These are phyloP conservation scores for Cercospora janseana DNA, from an alignment of 2,329 filamentous ascomycete species.

Conservation along the genomic window DNA sequence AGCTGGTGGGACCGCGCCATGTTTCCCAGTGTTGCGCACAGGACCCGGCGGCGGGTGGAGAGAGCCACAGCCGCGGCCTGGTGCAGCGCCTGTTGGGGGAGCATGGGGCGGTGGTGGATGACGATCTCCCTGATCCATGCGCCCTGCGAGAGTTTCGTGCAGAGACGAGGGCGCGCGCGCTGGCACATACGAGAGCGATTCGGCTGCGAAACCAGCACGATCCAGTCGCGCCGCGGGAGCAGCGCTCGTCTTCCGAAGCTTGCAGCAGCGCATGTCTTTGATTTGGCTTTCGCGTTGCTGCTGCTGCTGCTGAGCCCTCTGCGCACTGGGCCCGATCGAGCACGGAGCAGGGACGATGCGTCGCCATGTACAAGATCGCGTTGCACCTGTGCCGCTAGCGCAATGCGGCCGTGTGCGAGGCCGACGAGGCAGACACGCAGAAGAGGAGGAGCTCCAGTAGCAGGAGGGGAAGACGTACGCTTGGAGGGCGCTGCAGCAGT, in stretches of 20 bases:
- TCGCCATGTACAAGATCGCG: slow-evolving; percentile 16
- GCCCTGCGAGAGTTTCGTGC: slow-evolving; percentile 11
- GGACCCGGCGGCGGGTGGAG: slow-evolving; percentile 22
- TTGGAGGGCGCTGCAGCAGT: slow-evolving; percentile 20
- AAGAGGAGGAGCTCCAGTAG: too few relatives aligned
- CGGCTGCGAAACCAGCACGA: slow-evolving; percentile 15
- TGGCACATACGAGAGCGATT: slow-evolving; percentile 2
- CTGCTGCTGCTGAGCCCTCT: too few relatives aligned
- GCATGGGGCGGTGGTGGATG: slow-evolving; percentile 13
- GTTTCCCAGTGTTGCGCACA: slow-evolving; percentile 13
- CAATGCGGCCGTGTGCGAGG: slow-evolving; percentile 7
- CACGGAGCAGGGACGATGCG: slow-evolving; percentile 9
- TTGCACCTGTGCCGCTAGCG: slow-evolving; percentile 13
- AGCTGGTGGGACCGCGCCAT: slow-evolving; percentile 23
- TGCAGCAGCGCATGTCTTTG: neutral
- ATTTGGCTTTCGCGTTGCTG: slow-evolving; percentile 15
- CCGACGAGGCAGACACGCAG: slow-evolving; percentile 19
- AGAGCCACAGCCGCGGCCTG: slow-evolving; percentile 25
- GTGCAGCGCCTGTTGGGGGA: slow-evolving; percentile 17
- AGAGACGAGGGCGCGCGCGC: slow-evolving; percentile 9
- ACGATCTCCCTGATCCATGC: slow-evolving; percentile 24
- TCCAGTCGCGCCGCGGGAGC: neutral
- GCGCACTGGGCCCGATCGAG: neutral
- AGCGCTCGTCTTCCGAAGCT: neutral
- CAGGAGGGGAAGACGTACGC: too few relatives aligned